phyloP scores from a whole-genome alignment of 73 alveolate genomes.

The Paramecium bursaria region DNA sequence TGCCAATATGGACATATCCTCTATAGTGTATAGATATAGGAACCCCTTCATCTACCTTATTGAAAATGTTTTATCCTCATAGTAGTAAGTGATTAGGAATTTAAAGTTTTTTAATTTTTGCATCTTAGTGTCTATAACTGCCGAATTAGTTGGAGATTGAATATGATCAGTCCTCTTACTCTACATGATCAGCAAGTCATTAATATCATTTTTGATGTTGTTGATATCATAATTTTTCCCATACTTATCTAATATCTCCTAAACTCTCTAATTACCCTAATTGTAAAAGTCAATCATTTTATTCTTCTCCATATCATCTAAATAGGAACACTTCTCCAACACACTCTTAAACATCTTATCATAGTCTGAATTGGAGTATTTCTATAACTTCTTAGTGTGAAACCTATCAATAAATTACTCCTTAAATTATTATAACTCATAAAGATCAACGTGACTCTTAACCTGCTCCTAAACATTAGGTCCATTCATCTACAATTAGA shows the following conservation, averaged over 20 bases:
- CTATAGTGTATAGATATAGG: slow-evolving; percentile 34
- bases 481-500: not conserved
- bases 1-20: slow-evolving; percentile 50
- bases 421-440: not conserved
- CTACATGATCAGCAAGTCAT: slow-evolving; percentile 20
- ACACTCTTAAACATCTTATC: slow-evolving; percentile 46
- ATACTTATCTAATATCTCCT: slow-evolving; percentile 45
- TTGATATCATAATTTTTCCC: slow-evolving; percentile 37
- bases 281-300: not conserved
- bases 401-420: slow-evolving; percentile 45
- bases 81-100: not conserved
- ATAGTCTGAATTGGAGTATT: slow-evolving; percentile 40
- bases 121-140: slow-evolving; percentile 40
- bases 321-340: slow-evolving; percentile 18
- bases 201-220: slow-evolving; percentile 3
- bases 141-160: slow-evolving; percentile 36
- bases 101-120: slow-evolving; percentile 40
- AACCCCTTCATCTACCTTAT: slow-evolving; percentile 36
- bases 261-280: slow-evolving; percentile 7
- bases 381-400: slow-evolving; percentile 38
- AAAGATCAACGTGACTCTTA: not conserved
- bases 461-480: not conserved
- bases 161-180: slow-evolving; percentile 35
- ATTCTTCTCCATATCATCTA: slow-evolving; percentile 40
- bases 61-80: slow-evolving; percentile 44